Evolutionary conservation across 176 grass and related monocot genomes (phyloP).

Genomic region (Alloteropsis semialata): DNA sequence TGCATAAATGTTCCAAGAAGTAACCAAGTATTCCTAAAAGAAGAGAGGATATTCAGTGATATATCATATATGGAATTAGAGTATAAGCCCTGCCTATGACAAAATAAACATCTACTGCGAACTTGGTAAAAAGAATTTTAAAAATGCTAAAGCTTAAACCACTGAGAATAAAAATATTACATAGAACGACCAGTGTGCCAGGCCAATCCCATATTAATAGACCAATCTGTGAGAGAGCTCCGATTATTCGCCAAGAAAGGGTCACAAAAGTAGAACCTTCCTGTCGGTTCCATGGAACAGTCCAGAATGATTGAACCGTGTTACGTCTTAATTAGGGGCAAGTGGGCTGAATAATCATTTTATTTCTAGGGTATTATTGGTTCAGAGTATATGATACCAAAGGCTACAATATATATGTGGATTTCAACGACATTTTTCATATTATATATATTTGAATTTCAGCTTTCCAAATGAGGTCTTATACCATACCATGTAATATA

Average conservation of each 20-base stretch:
- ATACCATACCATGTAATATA: not conserved
- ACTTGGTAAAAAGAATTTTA: not conserved
- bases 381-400: not conserved
- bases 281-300: not conserved
- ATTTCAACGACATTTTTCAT: too few species aligned
- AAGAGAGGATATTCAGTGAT: not conserved
- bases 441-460: too few species aligned
- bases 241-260: not conserved
- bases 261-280: not conserved
- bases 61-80: too few species aligned
- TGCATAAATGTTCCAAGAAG: not conserved
- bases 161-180: not conserved
- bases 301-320: not conserved
- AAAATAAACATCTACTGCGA: not conserved
- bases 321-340: not conserved
- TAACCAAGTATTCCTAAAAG: not conserved
- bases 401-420: not conserved
- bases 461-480: not conserved
- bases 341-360: too few species aligned
- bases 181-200: not conserved
- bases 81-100: not conserved
- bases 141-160: not conserved
- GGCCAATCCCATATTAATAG: not conserved
- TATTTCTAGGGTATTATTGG: too few species aligned
- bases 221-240: not conserved